These are phyloP conservation scores for Nothophytophthora sp. DNA, from an alignment of 352 stramenopile genomes.

Conservation along the genomic window DNA sequence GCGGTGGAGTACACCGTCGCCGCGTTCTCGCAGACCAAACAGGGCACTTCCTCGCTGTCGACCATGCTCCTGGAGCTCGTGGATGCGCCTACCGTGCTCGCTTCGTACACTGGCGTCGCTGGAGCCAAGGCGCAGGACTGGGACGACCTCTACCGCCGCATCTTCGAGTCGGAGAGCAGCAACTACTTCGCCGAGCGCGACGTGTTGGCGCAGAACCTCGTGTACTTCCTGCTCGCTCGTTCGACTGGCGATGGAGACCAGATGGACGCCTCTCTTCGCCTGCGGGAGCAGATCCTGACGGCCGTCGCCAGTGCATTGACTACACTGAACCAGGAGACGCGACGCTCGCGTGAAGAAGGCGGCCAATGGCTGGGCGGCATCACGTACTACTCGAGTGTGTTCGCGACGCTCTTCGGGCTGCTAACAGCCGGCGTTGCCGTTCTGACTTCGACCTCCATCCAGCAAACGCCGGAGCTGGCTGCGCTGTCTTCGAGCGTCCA, in stretches of 20 bases:
- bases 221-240: slow-evolving; percentile 38
- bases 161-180: slow-evolving; percentile 80
- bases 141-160: slow-evolving; percentile 61
- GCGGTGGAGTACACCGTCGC: slow-evolving; percentile 50
- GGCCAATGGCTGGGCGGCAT: slow-evolving; percentile 63
- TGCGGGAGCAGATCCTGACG: slow-evolving; percentile 39
- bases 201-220: slow-evolving; percentile 58
- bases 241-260: slow-evolving; percentile 13
- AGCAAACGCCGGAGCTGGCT: slow-evolving; percentile 17
- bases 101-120: slow-evolving; percentile 38
- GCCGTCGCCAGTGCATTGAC: slow-evolving; percentile 16
- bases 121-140: slow-evolving; percentile 47
- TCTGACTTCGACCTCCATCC: slow-evolving; percentile 13
- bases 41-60: slow-evolving; percentile 27
- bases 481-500: slow-evolving; percentile 16
- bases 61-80: slow-evolving; percentile 38
- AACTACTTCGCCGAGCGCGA: slow-evolving; percentile 79
- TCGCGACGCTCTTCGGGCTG: slow-evolving; percentile 53
- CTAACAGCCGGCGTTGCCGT: slow-evolving; percentile 43
- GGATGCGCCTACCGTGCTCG: slow-evolving; percentile 40
- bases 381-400: slow-evolving; percentile 68
- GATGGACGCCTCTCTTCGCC: slow-evolving; percentile 1
- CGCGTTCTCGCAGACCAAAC: slow-evolving; percentile 29
- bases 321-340: slow-evolving; percentile 31
- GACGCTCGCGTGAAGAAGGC: slow-evolving; percentile 8